Percentiles rank a stretch among this genome's conserved stretches.
Conservation (phyloP, 2,329 filamentous ascomycete genomes). For the Xylariaceae sp. region DNA sequence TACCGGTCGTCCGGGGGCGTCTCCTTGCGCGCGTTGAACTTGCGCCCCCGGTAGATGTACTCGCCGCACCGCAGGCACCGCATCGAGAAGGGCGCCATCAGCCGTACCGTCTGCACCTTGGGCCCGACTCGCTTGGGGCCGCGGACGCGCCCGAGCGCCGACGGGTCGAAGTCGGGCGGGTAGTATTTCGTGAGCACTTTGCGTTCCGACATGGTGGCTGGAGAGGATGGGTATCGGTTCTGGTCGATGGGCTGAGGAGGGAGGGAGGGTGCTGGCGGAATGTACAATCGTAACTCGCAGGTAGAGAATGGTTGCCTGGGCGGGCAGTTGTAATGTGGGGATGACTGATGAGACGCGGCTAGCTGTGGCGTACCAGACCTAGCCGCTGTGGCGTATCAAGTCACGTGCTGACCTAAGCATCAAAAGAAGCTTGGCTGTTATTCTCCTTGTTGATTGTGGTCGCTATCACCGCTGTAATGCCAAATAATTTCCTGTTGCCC, state of each 20-base stretch:
- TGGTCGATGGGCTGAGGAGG: slow-evolving; percentile 2
- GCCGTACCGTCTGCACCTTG: slow-evolving; percentile 74
- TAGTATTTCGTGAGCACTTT: slow-evolving; percentile 47
- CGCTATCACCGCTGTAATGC: too few species aligned
- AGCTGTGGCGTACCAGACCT: too few species aligned
- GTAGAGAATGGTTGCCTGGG: too few species aligned
- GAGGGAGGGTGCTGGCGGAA: slow-evolving; percentile 4
- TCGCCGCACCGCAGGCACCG: slow-evolving; percentile 45
- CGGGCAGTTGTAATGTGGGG: too few species aligned
- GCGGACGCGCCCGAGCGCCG: slow-evolving; percentile 63
- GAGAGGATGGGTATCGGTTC: not conserved
- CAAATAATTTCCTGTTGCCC: too few species aligned
- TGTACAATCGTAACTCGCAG: too few species aligned
- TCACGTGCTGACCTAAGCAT: too few species aligned
- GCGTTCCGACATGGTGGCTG: slow-evolving; percentile 35
- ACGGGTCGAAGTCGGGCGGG: slow-evolving; percentile 83
- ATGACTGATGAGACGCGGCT: too few species aligned
- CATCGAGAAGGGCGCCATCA: slow-evolving; percentile 72
- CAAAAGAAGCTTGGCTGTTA: not conserved
- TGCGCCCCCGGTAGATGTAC: slow-evolving; percentile 87
- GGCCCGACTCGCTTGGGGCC: slow-evolving; percentile 67
- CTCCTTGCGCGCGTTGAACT: slow-evolving; percentile 94
- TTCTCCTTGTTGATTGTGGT: not conserved
- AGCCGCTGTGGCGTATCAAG: too few species aligned
- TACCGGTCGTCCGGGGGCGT: slow-evolving; percentile 84